Evolutionary conservation across 495 filamentous ascomycete species (phyloP), one percentile per base, ranked within the genome.

Genomic region (Annulohypoxylon bovei): DNA sequence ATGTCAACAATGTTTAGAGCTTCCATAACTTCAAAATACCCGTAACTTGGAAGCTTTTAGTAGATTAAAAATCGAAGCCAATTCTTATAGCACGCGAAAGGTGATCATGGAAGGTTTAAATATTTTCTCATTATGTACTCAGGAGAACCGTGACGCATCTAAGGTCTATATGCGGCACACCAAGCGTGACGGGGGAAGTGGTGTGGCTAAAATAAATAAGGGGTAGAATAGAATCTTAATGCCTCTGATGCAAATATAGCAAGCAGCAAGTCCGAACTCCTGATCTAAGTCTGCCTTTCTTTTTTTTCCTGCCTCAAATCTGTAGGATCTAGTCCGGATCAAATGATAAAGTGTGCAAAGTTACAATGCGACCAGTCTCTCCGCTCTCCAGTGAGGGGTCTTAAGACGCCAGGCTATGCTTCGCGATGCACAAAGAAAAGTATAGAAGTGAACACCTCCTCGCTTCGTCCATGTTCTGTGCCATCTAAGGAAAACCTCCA

Each of bases 321-420:
- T 22, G 30, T 53, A 33, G 50, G 32, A 42, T 70, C 47, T 60
- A 58, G n/a, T 59, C 25, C 46, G 54, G 46, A 35, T 25, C 22
- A 28, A 28, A 37, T 55, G 56, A 67, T 54, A 44, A 30, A 22
- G 28, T 58, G 47, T 25, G 27, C 52, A 63, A 49, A 25, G 39
- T 42, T 18, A 47, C 23, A 11, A 62, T 56, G 9, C 14, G 25
- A 56, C 22, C 25, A 61, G 49, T 57, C 62, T 62, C 50, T 28
- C 46, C 46, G 22, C 32, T 40, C 37, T 47, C 68, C 68, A 62
- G 68, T 16, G 68, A 67, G 68, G 62, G 68, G 27, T 39, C 47
- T 54, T 60, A 39, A 55, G 53, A 72, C 64, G 69, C 69, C 69
- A 18, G 33, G 68, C 68, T 62, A 71, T 71, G 62, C 68, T 71